Evolutionary conservation across 1,284 basidiomycete genomes (phyloP).

Genomic region (Caloboletus firmus): DNA sequence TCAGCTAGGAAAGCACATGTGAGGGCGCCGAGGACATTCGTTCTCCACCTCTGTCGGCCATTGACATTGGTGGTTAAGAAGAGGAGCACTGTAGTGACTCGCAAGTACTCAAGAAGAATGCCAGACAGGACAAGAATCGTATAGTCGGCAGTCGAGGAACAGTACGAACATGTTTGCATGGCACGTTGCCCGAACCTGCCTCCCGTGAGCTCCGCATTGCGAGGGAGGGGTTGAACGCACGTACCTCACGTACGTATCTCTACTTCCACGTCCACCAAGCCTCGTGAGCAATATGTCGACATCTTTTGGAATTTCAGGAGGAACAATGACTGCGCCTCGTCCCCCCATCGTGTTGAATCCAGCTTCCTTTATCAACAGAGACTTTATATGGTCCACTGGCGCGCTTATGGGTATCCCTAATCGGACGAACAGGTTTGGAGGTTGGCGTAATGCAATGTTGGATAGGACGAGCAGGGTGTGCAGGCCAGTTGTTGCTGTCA

Average conservation of each 20-base stretch:
- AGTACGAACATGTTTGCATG: conserved; percentile 61
- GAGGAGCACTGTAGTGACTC: conserved; percentile 55
- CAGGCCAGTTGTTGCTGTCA: conserved; percentile 41
- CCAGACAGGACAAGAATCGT: conserved; percentile 55
- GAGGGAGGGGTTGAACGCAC: conserved; percentile 14
- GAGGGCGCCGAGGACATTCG: conserved; percentile 48
- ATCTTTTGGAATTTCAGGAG: conserved; percentile 41
- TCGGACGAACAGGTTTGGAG: conserved; percentile 61
- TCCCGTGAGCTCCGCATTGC: conserved; percentile 2
- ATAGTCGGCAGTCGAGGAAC: conserved; percentile 57
- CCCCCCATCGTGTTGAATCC: conserved; percentile 6
- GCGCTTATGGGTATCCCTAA: conserved; percentile 55
- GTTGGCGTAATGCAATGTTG: conserved; percentile 47
- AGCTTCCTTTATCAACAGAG: conserved; percentile 40
- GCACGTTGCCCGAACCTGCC: conserved; percentile 64
- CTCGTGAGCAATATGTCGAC: conserved; percentile 56
- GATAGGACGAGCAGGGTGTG: conserved; percentile 58
- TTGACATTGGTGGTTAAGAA: conserved; percentile 43
- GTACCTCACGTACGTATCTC: conserved; percentile 61
- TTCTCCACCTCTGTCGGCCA: conserved; percentile 49
- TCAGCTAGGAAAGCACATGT: conserved; percentile 52
- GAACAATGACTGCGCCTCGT: conserved; percentile 12
- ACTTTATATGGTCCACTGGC: conserved; percentile 52
- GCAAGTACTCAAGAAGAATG: conserved; percentile 57
- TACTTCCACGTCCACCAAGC: conserved; percentile 57